Conservation (phyloP, 176 grass and related monocot species). For the Puya raimondii region DNA sequence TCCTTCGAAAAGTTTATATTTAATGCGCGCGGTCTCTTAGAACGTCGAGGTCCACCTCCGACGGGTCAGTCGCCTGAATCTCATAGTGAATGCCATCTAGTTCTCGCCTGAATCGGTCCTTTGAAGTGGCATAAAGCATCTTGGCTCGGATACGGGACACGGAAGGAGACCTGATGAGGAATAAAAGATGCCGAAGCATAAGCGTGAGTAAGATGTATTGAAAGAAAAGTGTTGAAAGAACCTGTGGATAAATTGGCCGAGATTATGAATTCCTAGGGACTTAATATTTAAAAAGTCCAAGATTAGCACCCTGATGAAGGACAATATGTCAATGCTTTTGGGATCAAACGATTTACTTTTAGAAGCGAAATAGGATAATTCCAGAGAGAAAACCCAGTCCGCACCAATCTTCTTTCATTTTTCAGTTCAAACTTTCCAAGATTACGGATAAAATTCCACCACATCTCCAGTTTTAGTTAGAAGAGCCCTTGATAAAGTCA, state of each 20-base stretch:
- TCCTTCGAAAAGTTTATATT: neutral
- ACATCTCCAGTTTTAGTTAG: too few relatives aligned
- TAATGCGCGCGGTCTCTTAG: constrained; percentile 80
- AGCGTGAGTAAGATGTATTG: neutral
- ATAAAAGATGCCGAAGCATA: neutral
- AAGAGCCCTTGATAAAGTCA: too few relatives aligned
- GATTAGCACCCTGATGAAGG: too few relatives aligned
- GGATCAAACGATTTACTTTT: too few relatives aligned
- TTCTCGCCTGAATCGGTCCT: constrained; percentile 87
- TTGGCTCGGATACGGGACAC: constrained; percentile 83
- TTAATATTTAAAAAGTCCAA: too few relatives aligned
- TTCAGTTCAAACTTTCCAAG: too few relatives aligned
- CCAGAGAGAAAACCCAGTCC: too few relatives aligned
- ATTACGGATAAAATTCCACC: too few relatives aligned
- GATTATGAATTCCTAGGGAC: too few relatives aligned
- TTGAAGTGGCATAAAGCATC: constrained; percentile 95
- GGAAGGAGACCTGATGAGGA: constrained; percentile 50
- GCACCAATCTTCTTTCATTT: too few relatives aligned
- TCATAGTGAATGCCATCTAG: constrained; percentile 93
- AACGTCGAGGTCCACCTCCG: constrained; percentile 71
- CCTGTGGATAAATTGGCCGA: neutral
- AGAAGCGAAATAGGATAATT: too few relatives aligned
- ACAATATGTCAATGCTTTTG: too few relatives aligned
- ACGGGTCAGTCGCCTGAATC: constrained; percentile 88
- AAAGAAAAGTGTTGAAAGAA: neutral